Conservation (phyloP, 495 filamentous ascomycete species). For the Neurospora sp. region DNA sequence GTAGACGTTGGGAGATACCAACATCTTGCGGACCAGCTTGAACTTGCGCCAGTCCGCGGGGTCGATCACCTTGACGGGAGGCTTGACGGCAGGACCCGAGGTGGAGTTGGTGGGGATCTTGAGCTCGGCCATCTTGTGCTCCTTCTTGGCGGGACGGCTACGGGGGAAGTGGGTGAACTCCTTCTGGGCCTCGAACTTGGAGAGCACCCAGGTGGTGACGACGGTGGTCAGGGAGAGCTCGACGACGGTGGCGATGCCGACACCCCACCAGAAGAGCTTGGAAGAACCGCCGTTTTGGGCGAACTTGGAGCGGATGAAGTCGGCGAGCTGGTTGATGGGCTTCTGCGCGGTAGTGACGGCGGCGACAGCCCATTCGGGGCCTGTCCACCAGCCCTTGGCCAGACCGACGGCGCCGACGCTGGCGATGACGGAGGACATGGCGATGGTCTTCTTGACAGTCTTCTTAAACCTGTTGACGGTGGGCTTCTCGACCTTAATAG, state of each 20-base stretch:
- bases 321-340: not conserved
- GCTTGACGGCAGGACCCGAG: slow-evolving; percentile 21
- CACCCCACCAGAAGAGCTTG: slow-evolving; percentile 13
- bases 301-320: not conserved
- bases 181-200: slow-evolving; percentile 10
- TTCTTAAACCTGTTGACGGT: slow-evolving; percentile 4
- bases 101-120: slow-evolving; percentile 21
- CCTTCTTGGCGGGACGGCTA: not conserved
- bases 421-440: slow-evolving; percentile 16
- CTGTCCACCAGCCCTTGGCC: slow-evolving; percentile 4
- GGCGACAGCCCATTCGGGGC: not conserved
- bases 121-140: not conserved
- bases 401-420: slow-evolving; percentile 4
- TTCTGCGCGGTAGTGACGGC: not conserved
- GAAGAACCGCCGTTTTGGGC: slow-evolving; percentile 9
- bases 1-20: slow-evolving; percentile 37
- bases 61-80: slow-evolving; percentile 17
- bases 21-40: slow-evolving; percentile 32
- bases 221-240: slow-evolving; percentile 1
- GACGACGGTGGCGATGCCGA: slow-evolving; percentile 9
- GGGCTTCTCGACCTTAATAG: slow-evolving; percentile 4
- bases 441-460: slow-evolving; percentile 25
- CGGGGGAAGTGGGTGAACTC: slow-evolving; percentile 10
- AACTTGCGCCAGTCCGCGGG: slow-evolving; percentile 36
- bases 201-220: slow-evolving; percentile 3